These are phyloP conservation scores for Mangifera indica DNA, from an alignment of 345 rosid genomes.

Conservation along the genomic window DNA sequence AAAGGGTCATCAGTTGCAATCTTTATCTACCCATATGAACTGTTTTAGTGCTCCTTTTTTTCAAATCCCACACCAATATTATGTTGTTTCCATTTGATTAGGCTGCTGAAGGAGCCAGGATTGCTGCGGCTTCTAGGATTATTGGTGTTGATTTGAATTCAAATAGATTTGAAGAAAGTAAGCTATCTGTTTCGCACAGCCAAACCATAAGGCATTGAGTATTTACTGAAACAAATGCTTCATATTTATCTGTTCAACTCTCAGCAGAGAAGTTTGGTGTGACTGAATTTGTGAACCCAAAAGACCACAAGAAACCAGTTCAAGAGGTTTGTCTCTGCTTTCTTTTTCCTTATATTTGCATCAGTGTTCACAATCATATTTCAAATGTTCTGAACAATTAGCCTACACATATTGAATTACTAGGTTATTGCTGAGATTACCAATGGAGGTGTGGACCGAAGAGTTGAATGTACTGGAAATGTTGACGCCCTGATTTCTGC, in stretches of 20 bases:
- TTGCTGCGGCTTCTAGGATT: slow-evolving; percentile 41
- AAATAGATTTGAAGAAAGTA: slow-evolving; percentile 26
- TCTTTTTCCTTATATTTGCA: background rate
- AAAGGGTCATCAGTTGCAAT: slow-evolving; percentile 37
- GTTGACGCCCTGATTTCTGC: slow-evolving; percentile 47
- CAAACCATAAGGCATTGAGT: too few species aligned
- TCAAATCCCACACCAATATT: background rate
- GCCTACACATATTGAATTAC: background rate
- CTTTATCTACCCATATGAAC: background rate
- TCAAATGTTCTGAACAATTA: background rate
- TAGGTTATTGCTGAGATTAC: slow-evolving; percentile 46
- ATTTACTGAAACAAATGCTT: too few species aligned
- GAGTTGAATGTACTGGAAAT: slow-evolving; percentile 44
- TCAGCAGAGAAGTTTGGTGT: slow-evolving; percentile 49
- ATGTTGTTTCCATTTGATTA: background rate
- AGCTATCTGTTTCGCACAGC: background rate
- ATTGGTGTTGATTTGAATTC: slow-evolving; percentile 44
- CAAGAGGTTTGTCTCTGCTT: slow-evolving; percentile 26
- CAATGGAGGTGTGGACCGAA: slow-evolving; percentile 44
- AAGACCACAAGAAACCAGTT: slow-evolving; percentile 38
- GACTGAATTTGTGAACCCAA: slow-evolving; percentile 47
- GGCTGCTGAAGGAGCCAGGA: slow-evolving; percentile 41
- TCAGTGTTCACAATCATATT: background rate
- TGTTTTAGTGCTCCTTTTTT: background rate
- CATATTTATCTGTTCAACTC: background rate